Conservation (phyloP, 768 basidiomycete genomes). For the Boletus barrowsii region DNA sequence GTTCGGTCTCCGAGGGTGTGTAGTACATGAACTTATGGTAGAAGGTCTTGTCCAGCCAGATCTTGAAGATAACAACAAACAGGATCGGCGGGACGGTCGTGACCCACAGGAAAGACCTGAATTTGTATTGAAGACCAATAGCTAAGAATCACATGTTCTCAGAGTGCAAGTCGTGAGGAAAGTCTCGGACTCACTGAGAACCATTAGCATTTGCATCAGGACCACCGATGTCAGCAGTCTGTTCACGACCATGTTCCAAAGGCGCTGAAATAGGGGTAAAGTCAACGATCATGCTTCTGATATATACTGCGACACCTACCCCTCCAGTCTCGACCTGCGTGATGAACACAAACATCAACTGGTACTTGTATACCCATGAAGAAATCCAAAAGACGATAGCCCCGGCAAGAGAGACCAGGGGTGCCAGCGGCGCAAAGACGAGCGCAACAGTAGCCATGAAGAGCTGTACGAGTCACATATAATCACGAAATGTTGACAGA, state of each 20-base stretch:
- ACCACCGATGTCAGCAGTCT: slow-evolving; percentile 74
- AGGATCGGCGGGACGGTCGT: slow-evolving; percentile 85
- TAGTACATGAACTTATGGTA: slow-evolving; percentile 74
- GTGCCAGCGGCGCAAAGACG: slow-evolving; percentile 93
- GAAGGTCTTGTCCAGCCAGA: slow-evolving; percentile 72
- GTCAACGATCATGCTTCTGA: background rate
- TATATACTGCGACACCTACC: slow-evolving; percentile 43
- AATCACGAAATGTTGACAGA: background rate
- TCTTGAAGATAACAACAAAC: slow-evolving; percentile 77
- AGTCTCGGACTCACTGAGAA: slow-evolving; percentile 63
- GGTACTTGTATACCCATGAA: slow-evolving; percentile 92
- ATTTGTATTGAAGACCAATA: slow-evolving; percentile 78
- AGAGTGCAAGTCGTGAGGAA: background rate
- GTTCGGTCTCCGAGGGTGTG: slow-evolving; percentile 77
- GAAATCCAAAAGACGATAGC: slow-evolving; percentile 85
- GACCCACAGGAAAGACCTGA: slow-evolving; percentile 74
- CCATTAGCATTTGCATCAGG: slow-evolving; percentile 85
- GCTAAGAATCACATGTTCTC: slow-evolving; percentile 41
- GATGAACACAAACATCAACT: slow-evolving; percentile 91
- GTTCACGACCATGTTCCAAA: slow-evolving; percentile 95
- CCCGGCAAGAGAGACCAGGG: slow-evolving; percentile 80
- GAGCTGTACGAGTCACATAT: slow-evolving; percentile 39
- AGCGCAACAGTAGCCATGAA: slow-evolving; percentile 94
- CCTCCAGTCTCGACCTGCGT: slow-evolving; percentile 93
- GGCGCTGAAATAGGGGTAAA: slow-evolving; percentile 46